Evolutionary conservation across 768 basidiomycete genomes (phyloP).

Genomic region (Rhizopogon rudus): DNA sequence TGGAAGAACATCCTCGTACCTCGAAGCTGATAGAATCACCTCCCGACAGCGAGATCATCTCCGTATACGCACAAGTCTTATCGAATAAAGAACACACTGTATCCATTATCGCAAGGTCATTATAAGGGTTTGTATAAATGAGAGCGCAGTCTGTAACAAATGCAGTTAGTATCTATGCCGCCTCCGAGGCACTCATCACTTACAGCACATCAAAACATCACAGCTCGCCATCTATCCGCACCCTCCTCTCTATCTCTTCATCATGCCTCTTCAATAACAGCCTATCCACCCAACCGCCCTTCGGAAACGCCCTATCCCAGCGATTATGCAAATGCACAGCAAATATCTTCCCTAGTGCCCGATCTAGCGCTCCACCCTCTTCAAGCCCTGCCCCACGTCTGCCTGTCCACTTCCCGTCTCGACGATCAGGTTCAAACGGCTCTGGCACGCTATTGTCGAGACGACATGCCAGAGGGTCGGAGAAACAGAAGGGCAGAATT

Average conservation of each 20-base stretch:
- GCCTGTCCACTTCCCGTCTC: conserved; percentile 61
- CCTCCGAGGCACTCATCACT: neutral
- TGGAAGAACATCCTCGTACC: no score
- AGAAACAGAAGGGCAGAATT: conserved; percentile 92
- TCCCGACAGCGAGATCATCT: no score
- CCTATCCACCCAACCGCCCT: conserved; percentile 82
- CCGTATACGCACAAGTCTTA: neutral
- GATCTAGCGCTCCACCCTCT: conserved; percentile 59
- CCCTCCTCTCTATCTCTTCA: conserved; percentile 14
- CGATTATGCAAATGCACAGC: conserved; percentile 93
- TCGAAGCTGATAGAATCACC: no score
- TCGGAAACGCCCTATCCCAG: conserved; percentile 86
- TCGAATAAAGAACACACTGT: neutral
- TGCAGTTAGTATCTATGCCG: neutral
- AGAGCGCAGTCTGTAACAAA: neutral
- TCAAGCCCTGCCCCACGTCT: conserved; percentile 45
- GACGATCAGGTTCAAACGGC: conserved; percentile 64
- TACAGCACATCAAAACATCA: neutral
- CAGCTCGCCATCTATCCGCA: neutral
- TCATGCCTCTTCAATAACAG: conserved; percentile 68
- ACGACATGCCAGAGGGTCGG: conserved; percentile 85
- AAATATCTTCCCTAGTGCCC: conserved; percentile 67
- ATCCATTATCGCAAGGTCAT: neutral
- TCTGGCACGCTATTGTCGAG: conserved; percentile 90
- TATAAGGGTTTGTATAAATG: neutral